Conservation (phyloP, 306 rosid species). For the Adenanthera pavonina region DNA sequence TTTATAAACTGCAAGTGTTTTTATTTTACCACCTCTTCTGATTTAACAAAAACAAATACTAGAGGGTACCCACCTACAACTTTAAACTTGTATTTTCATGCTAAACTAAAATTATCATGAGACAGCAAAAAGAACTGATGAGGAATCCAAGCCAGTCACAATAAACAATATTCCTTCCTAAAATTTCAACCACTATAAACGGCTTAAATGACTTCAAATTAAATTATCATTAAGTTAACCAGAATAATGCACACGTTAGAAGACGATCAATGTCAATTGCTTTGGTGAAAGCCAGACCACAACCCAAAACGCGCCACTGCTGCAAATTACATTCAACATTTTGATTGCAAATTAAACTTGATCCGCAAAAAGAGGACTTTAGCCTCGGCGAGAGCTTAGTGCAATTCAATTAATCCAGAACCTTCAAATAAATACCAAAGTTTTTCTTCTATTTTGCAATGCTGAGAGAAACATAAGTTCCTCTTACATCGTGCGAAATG, state of each 20-base stretch:
- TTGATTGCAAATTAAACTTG: conserved; percentile 7
- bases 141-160: background rate
- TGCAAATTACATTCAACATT: background rate
- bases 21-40: background rate
- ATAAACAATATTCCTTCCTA: background rate
- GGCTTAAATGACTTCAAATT: conserved; percentile 1
- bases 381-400: background rate
- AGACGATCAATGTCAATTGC: background rate
- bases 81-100: background rate
- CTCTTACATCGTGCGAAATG: background rate
- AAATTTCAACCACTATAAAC: background rate
- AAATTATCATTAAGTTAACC: conserved; percentile 5
- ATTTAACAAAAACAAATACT: conserved; percentile 8
- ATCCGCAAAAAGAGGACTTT: background rate
- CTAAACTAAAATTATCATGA: conserved; percentile 13
- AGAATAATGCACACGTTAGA: conserved; percentile 2
- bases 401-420: background rate
- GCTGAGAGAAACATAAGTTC: background rate
- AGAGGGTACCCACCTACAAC: conserved; percentile 2
- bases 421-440: background rate
- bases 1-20: background rate
- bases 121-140: background rate
- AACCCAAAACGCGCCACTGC: background rate
- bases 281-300: conserved; percentile 16
- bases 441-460: conserved; percentile 19